Evolutionary conservation across 352 stramenopile genomes (phyloP).

Genomic region (Pythium brassicae): DNA sequence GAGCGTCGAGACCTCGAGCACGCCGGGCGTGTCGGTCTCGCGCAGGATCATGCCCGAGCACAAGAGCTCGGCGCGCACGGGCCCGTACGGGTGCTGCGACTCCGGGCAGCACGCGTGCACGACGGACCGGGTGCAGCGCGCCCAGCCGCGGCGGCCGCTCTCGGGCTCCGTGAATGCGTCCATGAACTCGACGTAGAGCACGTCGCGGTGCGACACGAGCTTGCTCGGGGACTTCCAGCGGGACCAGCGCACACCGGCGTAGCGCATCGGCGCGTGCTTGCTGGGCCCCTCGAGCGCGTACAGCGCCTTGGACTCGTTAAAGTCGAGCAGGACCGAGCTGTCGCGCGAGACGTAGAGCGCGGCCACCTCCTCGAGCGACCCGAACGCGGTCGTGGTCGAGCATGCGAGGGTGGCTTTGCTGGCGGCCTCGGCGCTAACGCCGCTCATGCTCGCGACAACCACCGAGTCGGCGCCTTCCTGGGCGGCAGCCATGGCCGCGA

Average conservation of each 20-base stretch:
- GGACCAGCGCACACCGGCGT: slow-evolving; percentile 48
- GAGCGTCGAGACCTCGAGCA: slow-evolving; percentile 55
- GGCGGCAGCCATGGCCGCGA: slow-evolving; percentile 30
- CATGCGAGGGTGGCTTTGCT: slow-evolving; percentile 56
- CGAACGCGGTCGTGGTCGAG: slow-evolving; percentile 43
- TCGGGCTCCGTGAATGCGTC: slow-evolving; percentile 59
- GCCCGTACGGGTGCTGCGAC: slow-evolving; percentile 49
- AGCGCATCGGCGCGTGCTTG: slow-evolving; percentile 37
- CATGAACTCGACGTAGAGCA: slow-evolving; percentile 65
- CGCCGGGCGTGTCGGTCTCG: slow-evolving; percentile 48
- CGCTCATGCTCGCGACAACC: slow-evolving; percentile 21
- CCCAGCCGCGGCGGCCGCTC: slow-evolving; percentile 57
- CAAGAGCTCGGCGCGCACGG: slow-evolving; percentile 45
- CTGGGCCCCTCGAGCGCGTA: slow-evolving; percentile 47
- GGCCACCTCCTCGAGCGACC: slow-evolving; percentile 59
- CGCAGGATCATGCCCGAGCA: slow-evolving; percentile 55
- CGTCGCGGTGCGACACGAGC: slow-evolving; percentile 45
- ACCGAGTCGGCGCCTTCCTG: slow-evolving; percentile 27
- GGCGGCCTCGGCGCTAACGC: slow-evolving; percentile 10
- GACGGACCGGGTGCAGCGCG: slow-evolving; percentile 57
- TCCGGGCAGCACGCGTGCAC: slow-evolving; percentile 56
- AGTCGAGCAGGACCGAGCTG: slow-evolving; percentile 42
- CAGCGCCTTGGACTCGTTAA: slow-evolving; percentile 40
- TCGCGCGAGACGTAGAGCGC: slow-evolving; percentile 46
- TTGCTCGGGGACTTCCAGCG: slow-evolving; percentile 48